Percentiles rank a stretch among this genome's conserved stretches.
Conservation (phyloP, 2,329 filamentous ascomycete species). For the Calonectria montana region DNA sequence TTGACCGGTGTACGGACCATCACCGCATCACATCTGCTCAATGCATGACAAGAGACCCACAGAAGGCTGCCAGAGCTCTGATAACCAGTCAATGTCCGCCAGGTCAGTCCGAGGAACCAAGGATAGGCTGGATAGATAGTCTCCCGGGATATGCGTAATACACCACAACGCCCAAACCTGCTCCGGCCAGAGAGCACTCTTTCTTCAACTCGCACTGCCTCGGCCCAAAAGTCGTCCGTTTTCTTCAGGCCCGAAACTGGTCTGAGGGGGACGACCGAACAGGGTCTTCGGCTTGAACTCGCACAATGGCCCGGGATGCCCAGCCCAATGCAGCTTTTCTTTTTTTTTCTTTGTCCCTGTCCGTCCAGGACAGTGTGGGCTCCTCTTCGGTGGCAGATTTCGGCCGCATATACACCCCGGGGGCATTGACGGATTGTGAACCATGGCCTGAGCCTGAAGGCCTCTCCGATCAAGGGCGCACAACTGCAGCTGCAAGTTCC, state of each 20-base stretch:
- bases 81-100: conserved; percentile 1
- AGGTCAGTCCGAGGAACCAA: conserved; percentile 11
- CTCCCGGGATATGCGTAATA: neutral
- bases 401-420: neutral
- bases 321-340: neutral
- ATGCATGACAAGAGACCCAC: conserved; percentile 17
- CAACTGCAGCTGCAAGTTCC: conserved; percentile 11
- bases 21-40: neutral
- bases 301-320: neutral
- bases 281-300: neutral
- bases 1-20: neutral
- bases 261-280: neutral
- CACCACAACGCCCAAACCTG: neutral
- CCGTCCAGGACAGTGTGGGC: neutral
- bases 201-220: conserved; percentile 9
- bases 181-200: neutral
- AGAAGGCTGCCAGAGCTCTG: neutral
- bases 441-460: conserved; percentile 7
- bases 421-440: conserved; percentile 6
- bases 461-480: conserved; percentile 6
- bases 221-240: neutral
- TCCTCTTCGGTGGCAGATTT: neutral
- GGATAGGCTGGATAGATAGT: conserved; percentile 7
- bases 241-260: neutral
- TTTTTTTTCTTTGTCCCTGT: neutral